Percentiles rank a stretch among this genome's conserved stretches.
phyloP scores from a whole-genome alignment of 1,139 yeast genomes.

The Hemisphaericaspora xylanilytica region DNA sequence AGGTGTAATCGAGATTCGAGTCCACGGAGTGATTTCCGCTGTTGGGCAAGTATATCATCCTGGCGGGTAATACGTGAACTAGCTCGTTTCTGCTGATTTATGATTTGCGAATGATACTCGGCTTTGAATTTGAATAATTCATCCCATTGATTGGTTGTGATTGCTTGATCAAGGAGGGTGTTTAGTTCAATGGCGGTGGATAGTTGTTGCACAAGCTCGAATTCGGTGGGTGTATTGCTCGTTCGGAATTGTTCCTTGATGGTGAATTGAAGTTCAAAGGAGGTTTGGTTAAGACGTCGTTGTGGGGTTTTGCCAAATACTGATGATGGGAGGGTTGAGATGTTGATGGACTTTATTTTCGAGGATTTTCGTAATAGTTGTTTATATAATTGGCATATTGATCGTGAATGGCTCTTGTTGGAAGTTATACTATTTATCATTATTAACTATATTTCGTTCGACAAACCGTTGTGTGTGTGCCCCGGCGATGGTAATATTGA shows the following conservation, averaged over 20 bases:
- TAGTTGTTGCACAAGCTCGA: slow-evolving; percentile 6
- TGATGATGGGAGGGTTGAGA: neutral
- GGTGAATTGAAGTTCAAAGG: slow-evolving; percentile 19
- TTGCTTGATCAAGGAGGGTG: slow-evolving; percentile 3
- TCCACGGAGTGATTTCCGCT: slow-evolving; percentile 9
- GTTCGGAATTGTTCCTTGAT: slow-evolving; percentile 19
- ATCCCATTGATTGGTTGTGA: slow-evolving; percentile 1
- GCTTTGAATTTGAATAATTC: slow-evolving; percentile 5
- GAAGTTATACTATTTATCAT: neutral
- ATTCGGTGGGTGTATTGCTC: neutral
- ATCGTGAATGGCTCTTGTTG: slow-evolving; percentile 5
- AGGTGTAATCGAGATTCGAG: slow-evolving; percentile 1
- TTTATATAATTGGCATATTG: slow-evolving; percentile 18
- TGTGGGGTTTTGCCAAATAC: neutral
- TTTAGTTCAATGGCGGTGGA: slow-evolving; percentile 13
- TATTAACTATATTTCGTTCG: no score
- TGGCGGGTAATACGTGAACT: slow-evolving; percentile 6
- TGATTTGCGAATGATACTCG: slow-evolving; percentile 2
- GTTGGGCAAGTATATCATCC: slow-evolving; percentile 3
- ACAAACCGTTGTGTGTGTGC: no score
- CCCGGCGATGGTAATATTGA: no score
- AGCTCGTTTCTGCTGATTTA: slow-evolving; percentile 6
- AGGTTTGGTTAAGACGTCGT: slow-evolving; percentile 3
- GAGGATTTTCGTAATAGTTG: slow-evolving; percentile 18
- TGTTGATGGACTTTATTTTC: slow-evolving; percentile 7